Base-by-base conservation (phyloP, 176 grass and related monocot genomes). In the Carex littledalei region DNA sequence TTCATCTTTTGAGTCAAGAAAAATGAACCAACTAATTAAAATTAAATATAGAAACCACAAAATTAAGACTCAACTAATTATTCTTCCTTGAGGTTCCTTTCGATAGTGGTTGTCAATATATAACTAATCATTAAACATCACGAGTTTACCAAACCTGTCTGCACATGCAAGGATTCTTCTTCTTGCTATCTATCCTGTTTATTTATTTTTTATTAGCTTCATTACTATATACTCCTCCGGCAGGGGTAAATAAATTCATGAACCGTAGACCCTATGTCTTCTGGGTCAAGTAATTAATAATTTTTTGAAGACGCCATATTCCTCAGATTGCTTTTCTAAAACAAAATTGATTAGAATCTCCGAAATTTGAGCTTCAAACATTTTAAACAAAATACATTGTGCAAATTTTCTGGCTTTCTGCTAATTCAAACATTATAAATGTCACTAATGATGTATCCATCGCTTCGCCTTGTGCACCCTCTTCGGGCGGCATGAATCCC, bases 91-190 rank as follows among this genome's bases (percentile, higher is more conserved):
- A 21, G 6, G 69, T 73, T 47, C 39, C 47, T 73, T 47, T 73
- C 41, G n/a, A 41, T 69, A 73, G 69, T 41, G 39, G 69, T 21
- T 73, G 39, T 73, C 69, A 15, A 21, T 43, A 22, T 73, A 3
- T 73, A 65, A 65, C 18, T 65, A 29, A 29, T 29, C 26, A 29
- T 29, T 29, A 73, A 47, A 73, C 69, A 47, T 73, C 39, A 73
- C 39, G 5, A 47, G 69, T 49, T 73, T 73, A 73, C 69, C 69
- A 5, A 73, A 73, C 69, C 43, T n/a, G 49, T 73, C 17, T 21
- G 18, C 18, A 73, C 69, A 73, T 73, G 69, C 18, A 73, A 72
- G 39, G 68, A 72, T 73, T 73, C 39, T 73, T 47, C 39, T 73
- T 73, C 37, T 70, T n/a, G 34, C 6, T 43, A 43, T 37, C 34